Conservation (phyloP, 306 rosid species). For the Leucaena leucocephala region DNA sequence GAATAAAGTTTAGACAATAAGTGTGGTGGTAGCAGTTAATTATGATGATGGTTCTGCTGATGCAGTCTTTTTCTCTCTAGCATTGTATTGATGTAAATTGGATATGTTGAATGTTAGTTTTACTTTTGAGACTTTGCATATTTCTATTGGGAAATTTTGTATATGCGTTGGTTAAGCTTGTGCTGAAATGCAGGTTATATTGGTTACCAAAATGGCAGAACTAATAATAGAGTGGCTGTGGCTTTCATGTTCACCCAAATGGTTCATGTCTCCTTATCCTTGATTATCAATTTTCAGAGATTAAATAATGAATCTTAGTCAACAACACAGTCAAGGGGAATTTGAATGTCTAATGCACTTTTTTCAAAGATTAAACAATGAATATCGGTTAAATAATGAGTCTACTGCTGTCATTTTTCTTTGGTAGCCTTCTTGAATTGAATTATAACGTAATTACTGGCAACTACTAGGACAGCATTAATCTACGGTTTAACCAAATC, state of each 20-base stretch:
- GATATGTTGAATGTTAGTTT: constrained; percentile 40
- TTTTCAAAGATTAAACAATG: too few relatives aligned
- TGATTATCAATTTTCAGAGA: background rate
- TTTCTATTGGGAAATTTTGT: constrained; percentile 12
- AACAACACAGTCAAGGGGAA: too few relatives aligned
- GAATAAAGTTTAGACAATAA: constrained; percentile 20
- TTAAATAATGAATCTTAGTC: background rate
- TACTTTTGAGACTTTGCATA: constrained; percentile 29
- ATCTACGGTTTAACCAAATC: background rate
- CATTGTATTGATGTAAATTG: constrained; percentile 52
- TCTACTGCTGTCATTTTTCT: background rate
- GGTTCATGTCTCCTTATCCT: background rate
- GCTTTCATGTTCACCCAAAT: constrained; percentile 32
- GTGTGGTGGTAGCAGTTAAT: constrained; percentile 28
- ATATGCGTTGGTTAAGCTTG: constrained; percentile 4
- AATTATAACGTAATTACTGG: background rate
- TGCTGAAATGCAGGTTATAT: constrained; percentile 36
- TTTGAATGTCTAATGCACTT: too few relatives aligned
- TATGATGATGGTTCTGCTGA: constrained; percentile 26
- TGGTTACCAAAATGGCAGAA: constrained; percentile 33
- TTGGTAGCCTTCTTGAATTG: background rate
- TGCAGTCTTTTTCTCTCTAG: constrained; percentile 33
- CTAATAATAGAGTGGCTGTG: constrained; percentile 28
- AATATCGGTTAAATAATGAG: background rate
- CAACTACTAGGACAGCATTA: background rate